Evolutionary conservation across 1,284 basidiomycete genomes (phyloP), one percentile per base, ranked within the genome.

Genomic region (Tilletia caries): DNA sequence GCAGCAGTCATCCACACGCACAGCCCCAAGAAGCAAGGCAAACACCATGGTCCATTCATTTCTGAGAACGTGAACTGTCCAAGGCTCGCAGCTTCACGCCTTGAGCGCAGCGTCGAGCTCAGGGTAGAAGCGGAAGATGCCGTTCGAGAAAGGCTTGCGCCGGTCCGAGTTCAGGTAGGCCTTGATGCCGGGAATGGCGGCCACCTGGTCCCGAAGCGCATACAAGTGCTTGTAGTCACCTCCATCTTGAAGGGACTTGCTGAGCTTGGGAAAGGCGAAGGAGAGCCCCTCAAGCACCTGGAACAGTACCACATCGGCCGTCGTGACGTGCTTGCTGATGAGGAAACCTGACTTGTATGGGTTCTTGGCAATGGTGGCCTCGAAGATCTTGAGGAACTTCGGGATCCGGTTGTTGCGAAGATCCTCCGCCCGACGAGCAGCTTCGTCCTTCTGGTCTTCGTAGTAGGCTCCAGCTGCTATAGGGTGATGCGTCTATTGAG

Each of bases 281-380:
- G 78, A 68, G n/a, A 87, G 71, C 58, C 86, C 85, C 23, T 81
- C 78, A 1, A 85, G 12, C 25, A 85, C 73, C 58, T 80, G 86
- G 80, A 86, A 88, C 27, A 87, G 78, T 25, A 82, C 83, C 20
- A 88, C 79, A 75, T 88, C 87, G 27, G 87, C 87, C 18, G 85
- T 85, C 10, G 85, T 86, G 34, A 85, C 84, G 60, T 77, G 82
- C 25, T 73, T 76, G 2, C 85, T 85, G 64, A 86, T 76, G 60
- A 87, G 79, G 77, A 84, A 85, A 2, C 75, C 79, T 6, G 69
- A 67, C n/a, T 52, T 44, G n/a, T 64, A 29, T 25, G 74, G 37
- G 25, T 52, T 32, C 0, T 23, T 27, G 37, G 37, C 25, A 87
- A 86, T 33, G 65, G 29, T 34, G 2, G 33, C 50, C 48, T 68